These are phyloP conservation scores for Termitomyces heimii DNA, from an alignment of 768 basidiomycete genomes.

Conservation along the genomic window DNA sequence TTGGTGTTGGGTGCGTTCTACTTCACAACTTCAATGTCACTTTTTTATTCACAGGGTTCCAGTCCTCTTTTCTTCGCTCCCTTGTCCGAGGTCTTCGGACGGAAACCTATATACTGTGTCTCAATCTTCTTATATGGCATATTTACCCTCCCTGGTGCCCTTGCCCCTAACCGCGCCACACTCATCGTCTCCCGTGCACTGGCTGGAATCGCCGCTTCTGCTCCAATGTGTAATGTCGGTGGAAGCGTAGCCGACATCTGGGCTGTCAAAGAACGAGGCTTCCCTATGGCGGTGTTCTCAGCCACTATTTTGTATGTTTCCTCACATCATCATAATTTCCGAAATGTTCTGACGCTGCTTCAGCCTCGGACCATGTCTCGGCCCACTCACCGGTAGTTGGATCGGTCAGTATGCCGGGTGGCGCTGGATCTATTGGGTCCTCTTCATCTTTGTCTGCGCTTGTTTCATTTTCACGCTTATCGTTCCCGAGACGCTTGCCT, in stretches of 20 bases:
- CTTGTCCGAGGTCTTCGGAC: conserved; percentile 31
- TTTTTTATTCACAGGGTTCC: conserved; percentile 13
- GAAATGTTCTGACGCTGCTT: not conserved
- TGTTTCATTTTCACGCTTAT: conserved; percentile 32
- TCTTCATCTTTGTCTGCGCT: conserved; percentile 34
- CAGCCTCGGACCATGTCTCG: conserved; percentile 39
- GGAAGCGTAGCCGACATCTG: conserved; percentile 38
- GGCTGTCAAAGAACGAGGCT: conserved; percentile 32
- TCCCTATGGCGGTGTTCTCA: conserved; percentile 31
- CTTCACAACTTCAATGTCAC: not conserved
- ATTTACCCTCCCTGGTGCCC: conserved; percentile 40
- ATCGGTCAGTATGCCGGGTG: conserved; percentile 40
- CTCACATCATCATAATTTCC: not conserved
- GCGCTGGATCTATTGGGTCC: conserved; percentile 45
- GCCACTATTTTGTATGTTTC: conserved; percentile 37
- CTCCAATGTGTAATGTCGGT: conserved; percentile 33
- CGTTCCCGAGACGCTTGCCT: conserved; percentile 48
- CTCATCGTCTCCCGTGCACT: conserved; percentile 27
- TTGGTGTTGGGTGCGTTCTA: conserved; percentile 28
- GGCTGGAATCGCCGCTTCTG: conserved; percentile 7
- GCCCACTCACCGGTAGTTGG: conserved; percentile 45
- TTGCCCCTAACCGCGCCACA: conserved; percentile 31
- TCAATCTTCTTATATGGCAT: conserved; percentile 36
- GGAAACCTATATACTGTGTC: conserved; percentile 29
- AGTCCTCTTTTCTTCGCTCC: conserved; percentile 36